Evolutionary conservation across 148 eudicot species (phyloP), one percentile per base, ranked within the genome.

Genomic region (Nepenthes gracilis): DNA sequence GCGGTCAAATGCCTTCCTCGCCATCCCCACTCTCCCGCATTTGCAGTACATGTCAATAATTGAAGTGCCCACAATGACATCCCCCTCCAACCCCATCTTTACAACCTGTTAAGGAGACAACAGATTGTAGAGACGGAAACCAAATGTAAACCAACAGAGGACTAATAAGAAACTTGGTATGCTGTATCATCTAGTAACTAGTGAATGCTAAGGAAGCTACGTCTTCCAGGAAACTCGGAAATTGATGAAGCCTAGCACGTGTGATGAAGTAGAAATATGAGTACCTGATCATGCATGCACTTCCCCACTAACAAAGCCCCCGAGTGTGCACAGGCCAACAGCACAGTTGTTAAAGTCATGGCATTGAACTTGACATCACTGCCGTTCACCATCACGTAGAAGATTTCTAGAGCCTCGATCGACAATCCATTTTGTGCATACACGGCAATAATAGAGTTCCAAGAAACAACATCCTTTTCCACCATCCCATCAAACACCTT

Each of bases 41-140:
- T 83, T 86, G 79, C 93, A 83, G 55, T 86, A 83, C 93, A 86
- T 83, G 79, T 86, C 88, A 32, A 86, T 65, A 5, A 86, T 69
- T 35, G 88, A 83, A 15, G 93, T 86, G 6, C 93, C 86, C 9
- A 86, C 77, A 70, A 67, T 74, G 48, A 86, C 84, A 73, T 75
- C 71, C 37, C 74, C 75, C 65, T 83, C 88, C 62, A 83, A 55
- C 35, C 76, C 79, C 88, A 83, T 78, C 71, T 61, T 79, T 52
- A 84, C 70, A 36, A 77, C 84, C 86, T 79, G 65, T 47, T 8
- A 58, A 50, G 55, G 2, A 36, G 32, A 51, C 15, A n/a, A 5
- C 13, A 47, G 2, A 55, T 37, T 8, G 43, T 12, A 50, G 37
- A 58, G 59, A 54, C 55, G 35, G 47, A 33, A 49, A 64, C 51